These are phyloP conservation scores for Phytophthora syringae DNA, from an alignment of 352 stramenopile species.

Conservation along the genomic window DNA sequence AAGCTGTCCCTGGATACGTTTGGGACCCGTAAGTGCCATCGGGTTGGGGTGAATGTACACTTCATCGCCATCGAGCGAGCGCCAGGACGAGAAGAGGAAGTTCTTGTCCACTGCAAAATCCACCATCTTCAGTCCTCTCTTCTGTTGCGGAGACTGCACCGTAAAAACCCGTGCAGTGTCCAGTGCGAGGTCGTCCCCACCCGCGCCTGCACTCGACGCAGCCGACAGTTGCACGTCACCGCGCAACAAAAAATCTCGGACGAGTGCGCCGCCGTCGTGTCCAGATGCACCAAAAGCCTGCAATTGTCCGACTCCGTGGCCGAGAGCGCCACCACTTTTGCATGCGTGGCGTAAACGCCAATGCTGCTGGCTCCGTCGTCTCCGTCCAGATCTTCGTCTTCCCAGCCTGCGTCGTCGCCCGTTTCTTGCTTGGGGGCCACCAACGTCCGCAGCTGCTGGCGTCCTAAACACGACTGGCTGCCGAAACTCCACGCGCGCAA, in stretches of 20 bases:
- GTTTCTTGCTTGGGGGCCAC: slow-evolving; percentile 19
- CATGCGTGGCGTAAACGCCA: slow-evolving; percentile 48
- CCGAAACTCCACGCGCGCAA: slow-evolving; percentile 74
- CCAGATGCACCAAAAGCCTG: slow-evolving; percentile 68
- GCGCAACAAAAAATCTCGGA: slow-evolving; percentile 69
- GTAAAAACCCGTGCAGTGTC: slow-evolving; percentile 65
- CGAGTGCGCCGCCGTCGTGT: slow-evolving; percentile 59
- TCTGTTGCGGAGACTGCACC: slow-evolving; percentile 25
- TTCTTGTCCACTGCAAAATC: slow-evolving; percentile 77
- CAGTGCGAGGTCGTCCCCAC: slow-evolving; percentile 50
- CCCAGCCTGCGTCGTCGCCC: slow-evolving; percentile 34
- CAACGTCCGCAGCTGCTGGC: slow-evolving; percentile 58
- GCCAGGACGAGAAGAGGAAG: slow-evolving; percentile 76
- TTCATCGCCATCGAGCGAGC: slow-evolving; percentile 61
- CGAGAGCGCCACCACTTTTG: slow-evolving; percentile 66
- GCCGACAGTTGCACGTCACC: slow-evolving; percentile 53
- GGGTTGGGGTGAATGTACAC: slow-evolving; percentile 73
- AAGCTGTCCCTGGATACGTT: slow-evolving; percentile 53
- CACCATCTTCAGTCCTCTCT: slow-evolving; percentile 67
- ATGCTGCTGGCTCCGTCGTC: slow-evolving; percentile 27
- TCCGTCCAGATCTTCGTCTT: slow-evolving; percentile 44
- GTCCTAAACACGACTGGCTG: slow-evolving; percentile 67
- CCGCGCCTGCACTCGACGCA: slow-evolving; percentile 25
- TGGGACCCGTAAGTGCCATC: slow-evolving; percentile 71
- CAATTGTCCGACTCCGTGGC: slow-evolving; percentile 65